Base-by-base conservation (phyloP, 2,329 filamentous ascomycete genomes). In the Pestalotiopsis sp. region DNA sequence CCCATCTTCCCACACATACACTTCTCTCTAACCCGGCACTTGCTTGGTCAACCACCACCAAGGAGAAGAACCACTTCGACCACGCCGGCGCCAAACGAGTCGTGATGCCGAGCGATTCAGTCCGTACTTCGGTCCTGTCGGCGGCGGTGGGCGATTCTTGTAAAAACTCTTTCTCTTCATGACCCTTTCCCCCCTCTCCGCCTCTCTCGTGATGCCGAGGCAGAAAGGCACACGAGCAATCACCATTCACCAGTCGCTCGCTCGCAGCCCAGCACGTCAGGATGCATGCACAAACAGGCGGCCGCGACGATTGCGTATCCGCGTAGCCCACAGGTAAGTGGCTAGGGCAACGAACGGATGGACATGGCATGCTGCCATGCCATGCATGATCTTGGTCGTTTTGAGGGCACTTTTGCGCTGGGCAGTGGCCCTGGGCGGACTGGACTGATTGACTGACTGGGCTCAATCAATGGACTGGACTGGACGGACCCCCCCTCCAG, bases 1-100 rank as follows among this genome's bases (percentile, higher is more conserved):
- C 56, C 61, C 45, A 38, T 6, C 25, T 49, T 38, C 64, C 11
- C 38, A 49, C 23, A 23, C 23, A n/a, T 23, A 36, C 61, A 36
- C 14, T 39, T 31, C 17, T 49, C 23, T 63, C 61, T 27, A 61
- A 61, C 45, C 45, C 45, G 45, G 45, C 45, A 52, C 45, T 52
- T 52, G 20, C 45, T 20, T 52, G 45, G 45, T 52, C 45, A 52
- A 52, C 45, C 45, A 52, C 45, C 45, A 52, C 45, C 45, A 52
- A 23, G 20, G 7, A n/a, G 17, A 52, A 52, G 20, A 52, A 52
- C 17, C 45, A 52, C 45, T 52, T 52, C 61, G 23, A 49, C 61
- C 61, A 64, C 61, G 23, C 41, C 61, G n/a, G 39, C 61, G 59
- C 38, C 20, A 64, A 36, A 20, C 39, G 61, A 64, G 38, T 64